Evolutionary conservation across 192 early-diverging fungal genomes (phyloP).

Genomic region (Coemansia sp.): DNA sequence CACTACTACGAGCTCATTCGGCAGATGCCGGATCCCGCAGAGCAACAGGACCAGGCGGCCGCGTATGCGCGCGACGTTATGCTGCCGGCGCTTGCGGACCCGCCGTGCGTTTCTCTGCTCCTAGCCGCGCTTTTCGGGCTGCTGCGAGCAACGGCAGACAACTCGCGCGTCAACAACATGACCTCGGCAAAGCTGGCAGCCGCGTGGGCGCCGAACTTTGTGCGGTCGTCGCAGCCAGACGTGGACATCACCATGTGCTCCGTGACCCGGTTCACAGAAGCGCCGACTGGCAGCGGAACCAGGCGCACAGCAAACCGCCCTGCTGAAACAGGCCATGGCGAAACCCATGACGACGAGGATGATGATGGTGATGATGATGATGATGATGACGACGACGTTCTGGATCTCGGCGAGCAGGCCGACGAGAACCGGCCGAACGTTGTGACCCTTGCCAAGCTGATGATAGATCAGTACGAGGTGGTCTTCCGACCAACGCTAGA

Average conservation of each 20-base stretch:
- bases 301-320: neutral
- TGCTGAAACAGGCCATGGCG: neutral
- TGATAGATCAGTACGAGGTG: constrained; percentile 53
- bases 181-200: constrained; percentile 77
- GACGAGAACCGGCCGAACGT: constrained; percentile 49
- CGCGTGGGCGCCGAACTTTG: constrained; percentile 86
- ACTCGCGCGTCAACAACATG: constrained; percentile 78
- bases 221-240: constrained; percentile 57
- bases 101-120: constrained; percentile 57
- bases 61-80: constrained; percentile 42
- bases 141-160: constrained; percentile 66
- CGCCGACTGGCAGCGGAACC: neutral
- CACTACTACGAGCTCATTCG: constrained; percentile 62
- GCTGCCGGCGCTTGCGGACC: constrained; percentile 50
- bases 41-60: constrained; percentile 36
- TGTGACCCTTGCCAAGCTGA: constrained; percentile 41
- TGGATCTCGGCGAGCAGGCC: constrained; percentile 19
- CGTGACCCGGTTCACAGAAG: constrained; percentile 39
- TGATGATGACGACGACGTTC: constrained; percentile 32
- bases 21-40: constrained; percentile 46
- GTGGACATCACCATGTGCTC: constrained; percentile 56
- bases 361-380: constrained; percentile 16
- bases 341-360: constrained; percentile 7
- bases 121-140: constrained; percentile 70
- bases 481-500: constrained; percentile 53